Percentiles rank a stretch among this genome's conserved stretches.
These are phyloP conservation scores for Adiantum capillusveneris DNA, from an alignment of 75 land plant genomes.

Conservation along the genomic window DNA sequence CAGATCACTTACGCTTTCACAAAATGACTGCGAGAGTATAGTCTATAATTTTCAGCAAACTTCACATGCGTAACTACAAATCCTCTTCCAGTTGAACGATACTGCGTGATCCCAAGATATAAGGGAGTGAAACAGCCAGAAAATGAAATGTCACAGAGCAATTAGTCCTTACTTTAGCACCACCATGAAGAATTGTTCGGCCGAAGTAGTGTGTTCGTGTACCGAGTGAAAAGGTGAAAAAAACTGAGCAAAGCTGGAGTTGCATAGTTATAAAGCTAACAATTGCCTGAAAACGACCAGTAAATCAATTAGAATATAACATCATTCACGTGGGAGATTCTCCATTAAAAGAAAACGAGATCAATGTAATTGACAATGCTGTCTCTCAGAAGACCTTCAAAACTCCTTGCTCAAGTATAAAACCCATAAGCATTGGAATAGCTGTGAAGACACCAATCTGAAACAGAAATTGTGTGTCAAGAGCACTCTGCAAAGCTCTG, in stretches of 20 bases:
- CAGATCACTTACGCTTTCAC: conserved; percentile 92
- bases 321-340: too few species aligned
- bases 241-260: conserved; percentile 88
- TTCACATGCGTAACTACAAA: conserved; percentile 93
- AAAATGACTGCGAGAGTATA: conserved; percentile 97
- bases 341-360: too few species aligned
- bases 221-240: conserved; percentile 93
- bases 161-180: conserved; percentile 60
- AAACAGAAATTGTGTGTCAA: conserved; percentile 76
- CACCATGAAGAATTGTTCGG: conserved; percentile 95
- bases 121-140: conserved; percentile 8
- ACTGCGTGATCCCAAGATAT: conserved; percentile 39
- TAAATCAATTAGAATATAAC: too few species aligned
- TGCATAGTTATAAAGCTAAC: conserved; percentile 83
- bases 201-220: conserved; percentile 97
- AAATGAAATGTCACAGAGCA: conserved; percentile 59
- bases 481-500: conserved; percentile 67
- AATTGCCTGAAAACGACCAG: conserved; percentile 55
- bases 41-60: conserved; percentile 90
- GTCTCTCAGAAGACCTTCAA: conserved; percentile 38
- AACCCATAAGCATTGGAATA: conserved; percentile 93
- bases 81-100: conserved; percentile 93
- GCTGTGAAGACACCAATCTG: conserved; percentile 98
- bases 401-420: conserved; percentile 75
- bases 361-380: too few species aligned